Conservation (phyloP, 2,329 filamentous ascomycete species). For the Magnaporthales sp. region DNA sequence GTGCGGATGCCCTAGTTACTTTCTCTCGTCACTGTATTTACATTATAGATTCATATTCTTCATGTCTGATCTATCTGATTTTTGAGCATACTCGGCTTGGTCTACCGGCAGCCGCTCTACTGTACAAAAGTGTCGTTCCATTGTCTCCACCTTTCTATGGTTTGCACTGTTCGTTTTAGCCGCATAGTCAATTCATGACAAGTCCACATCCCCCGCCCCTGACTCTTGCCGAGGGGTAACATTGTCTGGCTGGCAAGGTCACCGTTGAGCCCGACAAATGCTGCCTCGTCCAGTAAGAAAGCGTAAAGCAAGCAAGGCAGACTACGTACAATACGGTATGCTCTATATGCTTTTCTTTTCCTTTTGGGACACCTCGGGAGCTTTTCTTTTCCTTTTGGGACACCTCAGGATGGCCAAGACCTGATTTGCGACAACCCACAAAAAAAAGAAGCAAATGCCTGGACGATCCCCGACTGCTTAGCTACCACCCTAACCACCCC, state of each 20-base stretch:
- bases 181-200: background rate
- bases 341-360: background rate
- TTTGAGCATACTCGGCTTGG: background rate
- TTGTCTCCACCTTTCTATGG: background rate
- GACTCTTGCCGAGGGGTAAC: background rate
- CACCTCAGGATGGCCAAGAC: background rate
- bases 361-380: no score
- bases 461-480: background rate
- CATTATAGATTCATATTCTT: no score
- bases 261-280: background rate
- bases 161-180: background rate
- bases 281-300: background rate
- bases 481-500: background rate
- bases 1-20: no score
- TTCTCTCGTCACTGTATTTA: no score
- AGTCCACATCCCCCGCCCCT: background rate
- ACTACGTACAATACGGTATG: background rate
- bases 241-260: background rate
- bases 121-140: background rate
- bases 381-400: background rate
- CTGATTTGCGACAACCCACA: background rate
- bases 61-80: background rate
- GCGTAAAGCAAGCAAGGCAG: background rate
- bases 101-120: no score
- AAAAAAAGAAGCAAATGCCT: background rate